Percentiles rank a stretch among this genome's conserved stretches.
These are phyloP conservation scores for Pontederia paniculata DNA, from an alignment of 176 grass and related monocot species.

Conservation along the genomic window DNA sequence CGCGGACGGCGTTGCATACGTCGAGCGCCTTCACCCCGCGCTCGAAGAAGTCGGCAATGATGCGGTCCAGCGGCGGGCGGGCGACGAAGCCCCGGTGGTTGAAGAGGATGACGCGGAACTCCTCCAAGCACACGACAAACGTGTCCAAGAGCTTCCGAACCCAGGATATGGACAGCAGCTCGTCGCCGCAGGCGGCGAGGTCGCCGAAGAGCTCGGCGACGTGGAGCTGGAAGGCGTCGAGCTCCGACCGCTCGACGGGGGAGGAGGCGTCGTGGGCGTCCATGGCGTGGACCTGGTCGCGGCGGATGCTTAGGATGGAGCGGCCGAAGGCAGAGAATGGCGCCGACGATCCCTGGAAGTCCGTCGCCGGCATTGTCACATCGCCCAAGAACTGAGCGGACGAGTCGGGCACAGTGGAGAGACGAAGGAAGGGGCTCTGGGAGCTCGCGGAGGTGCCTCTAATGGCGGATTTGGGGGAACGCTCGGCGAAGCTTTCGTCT, in stretches of 20 bases:
- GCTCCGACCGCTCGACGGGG: constrained; percentile 21
- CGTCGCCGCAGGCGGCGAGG: constrained; percentile 17
- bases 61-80: constrained; percentile 19
- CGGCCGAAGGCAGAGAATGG: constrained; percentile 64
- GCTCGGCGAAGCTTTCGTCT: too few relatives aligned
- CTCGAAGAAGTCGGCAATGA: constrained; percentile 49
- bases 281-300: constrained; percentile 30
- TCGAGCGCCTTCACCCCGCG: constrained; percentile 83
- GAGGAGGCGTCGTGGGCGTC: constrained; percentile 12
- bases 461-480: too few relatives aligned
- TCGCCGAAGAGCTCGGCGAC: constrained; percentile 36
- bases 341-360: constrained; percentile 43
- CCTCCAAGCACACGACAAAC: constrained; percentile 56
- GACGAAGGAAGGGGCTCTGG: too few relatives aligned
- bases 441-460: too few relatives aligned
- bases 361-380: constrained; percentile 55
- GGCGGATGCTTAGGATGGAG: constrained; percentile 42
- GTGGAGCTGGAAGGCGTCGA: constrained; percentile 57
- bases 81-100: constrained; percentile 24
- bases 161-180: constrained; percentile 52
- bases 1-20: constrained; percentile 79
- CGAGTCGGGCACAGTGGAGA: too few relatives aligned
- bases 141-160: constrained; percentile 59
- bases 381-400: background rate
- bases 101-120: constrained; percentile 41